A percentile compares a stretch with the other conserved stretches of the same genome.
Conservation (phyloP, 2,329 filamentous ascomycete genomes). For the Epicoccum nigrum region DNA sequence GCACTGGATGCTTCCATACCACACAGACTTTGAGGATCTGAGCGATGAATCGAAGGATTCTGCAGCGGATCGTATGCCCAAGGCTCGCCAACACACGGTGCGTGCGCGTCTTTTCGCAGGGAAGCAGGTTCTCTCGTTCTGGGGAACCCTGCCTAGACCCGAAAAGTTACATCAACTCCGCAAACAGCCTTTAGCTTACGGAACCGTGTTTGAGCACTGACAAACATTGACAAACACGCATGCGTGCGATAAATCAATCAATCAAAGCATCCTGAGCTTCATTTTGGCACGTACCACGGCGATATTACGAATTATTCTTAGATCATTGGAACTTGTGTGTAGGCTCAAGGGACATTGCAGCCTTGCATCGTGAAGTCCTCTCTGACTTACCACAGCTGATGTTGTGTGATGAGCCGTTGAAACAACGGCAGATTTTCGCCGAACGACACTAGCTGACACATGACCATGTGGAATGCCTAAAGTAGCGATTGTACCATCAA, state of each 20-base stretch:
- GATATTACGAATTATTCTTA: neutral
- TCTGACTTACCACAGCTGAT: neutral
- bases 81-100: slow-evolving; percentile 8
- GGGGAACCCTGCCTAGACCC: slow-evolving; percentile 7
- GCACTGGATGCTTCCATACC: slow-evolving; percentile 19
- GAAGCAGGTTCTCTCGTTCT: slow-evolving; percentile 24
- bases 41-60: slow-evolving; percentile 29
- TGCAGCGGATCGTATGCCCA: slow-evolving; percentile 23
- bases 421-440: slow-evolving; percentile 9
- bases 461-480: slow-evolving; percentile 8
- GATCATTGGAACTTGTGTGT: neutral
- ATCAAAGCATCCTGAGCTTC: too few species aligned
- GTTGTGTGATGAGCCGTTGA: neutral
- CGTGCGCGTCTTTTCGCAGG: slow-evolving; percentile 23
- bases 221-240: too few species aligned
- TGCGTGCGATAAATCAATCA: too few species aligned
- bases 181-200: slow-evolving; percentile 16
- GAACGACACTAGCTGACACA: neutral
- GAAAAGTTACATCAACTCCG: slow-evolving; percentile 15
- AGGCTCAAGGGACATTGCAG: neutral
- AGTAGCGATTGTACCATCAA: slow-evolving; percentile 12
- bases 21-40: slow-evolving; percentile 23
- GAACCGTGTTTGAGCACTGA: slow-evolving; percentile 11
- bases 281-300: neutral
- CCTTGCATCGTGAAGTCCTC: too few species aligned